These are phyloP conservation scores for Rusavskia elegans DNA, from an alignment of 495 filamentous ascomycete species.

Conservation along the genomic window DNA sequence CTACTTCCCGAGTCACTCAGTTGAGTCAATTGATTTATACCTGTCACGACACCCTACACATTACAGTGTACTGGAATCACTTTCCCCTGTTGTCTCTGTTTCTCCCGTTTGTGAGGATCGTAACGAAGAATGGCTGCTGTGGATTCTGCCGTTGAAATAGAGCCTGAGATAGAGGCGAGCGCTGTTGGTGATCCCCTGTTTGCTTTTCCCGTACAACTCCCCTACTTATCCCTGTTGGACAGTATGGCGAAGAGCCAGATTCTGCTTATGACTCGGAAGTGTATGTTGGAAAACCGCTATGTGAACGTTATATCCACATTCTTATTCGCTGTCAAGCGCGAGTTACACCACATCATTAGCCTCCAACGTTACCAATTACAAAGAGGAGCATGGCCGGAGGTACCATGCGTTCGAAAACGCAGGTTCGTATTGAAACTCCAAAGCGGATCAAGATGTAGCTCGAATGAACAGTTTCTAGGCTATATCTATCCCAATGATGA, in stretches of 20 bases:
- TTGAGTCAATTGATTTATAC: too few species aligned
- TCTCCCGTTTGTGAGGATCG: too few species aligned
- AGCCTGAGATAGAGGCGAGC: slow-evolving; percentile 3
- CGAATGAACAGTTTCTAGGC: slow-evolving; percentile 3
- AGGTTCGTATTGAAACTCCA: slow-evolving; percentile 12
- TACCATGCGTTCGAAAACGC: slow-evolving; percentile 29
- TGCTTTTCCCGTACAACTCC: neutral
- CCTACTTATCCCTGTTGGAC: neutral
- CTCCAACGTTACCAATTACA: slow-evolving; percentile 36
- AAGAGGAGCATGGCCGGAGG: slow-evolving; percentile 28
- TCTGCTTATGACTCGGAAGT: slow-evolving; percentile 10
- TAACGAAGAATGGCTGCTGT: neutral
- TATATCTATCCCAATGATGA: slow-evolving; percentile 35
- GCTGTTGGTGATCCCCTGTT: neutral
- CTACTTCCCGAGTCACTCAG: too few species aligned
- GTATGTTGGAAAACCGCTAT: neutral
- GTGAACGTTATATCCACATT: neutral
- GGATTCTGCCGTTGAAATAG: neutral
- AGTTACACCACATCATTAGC: slow-evolving; percentile 25
- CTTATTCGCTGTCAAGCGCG: slow-evolving; percentile 2
- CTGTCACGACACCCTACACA: too few species aligned
- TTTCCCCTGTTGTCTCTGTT: too few species aligned
- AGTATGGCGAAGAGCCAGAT: slow-evolving; percentile 11
- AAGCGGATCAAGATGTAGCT: too few species aligned
- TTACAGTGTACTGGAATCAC: too few species aligned